Percentiles rank a stretch among this genome's conserved stretches.
phyloP scores from a whole-genome alignment of 257 asterid species.

The Solanum bukasovii region DNA sequence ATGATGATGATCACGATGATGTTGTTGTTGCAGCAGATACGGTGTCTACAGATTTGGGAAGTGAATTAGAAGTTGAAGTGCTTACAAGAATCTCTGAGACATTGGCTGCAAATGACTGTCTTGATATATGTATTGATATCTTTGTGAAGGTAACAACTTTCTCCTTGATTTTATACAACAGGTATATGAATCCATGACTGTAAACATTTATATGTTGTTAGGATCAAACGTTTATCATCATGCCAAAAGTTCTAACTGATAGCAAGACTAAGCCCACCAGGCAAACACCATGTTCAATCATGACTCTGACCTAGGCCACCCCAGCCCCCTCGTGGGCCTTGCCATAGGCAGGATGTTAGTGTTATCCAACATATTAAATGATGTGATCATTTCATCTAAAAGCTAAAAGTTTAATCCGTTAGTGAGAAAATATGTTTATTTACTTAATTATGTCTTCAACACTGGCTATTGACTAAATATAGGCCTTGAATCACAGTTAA shows the following conservation, averaged over 20 bases:
- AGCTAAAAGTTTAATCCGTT: neutral
- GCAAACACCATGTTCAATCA: neutral
- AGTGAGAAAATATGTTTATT: neutral
- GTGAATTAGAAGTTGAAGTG: conserved; percentile 47
- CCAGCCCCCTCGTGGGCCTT: neutral
- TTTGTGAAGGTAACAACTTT: conserved; percentile 46
- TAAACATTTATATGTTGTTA: neutral
- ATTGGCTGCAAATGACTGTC: conserved; percentile 57
- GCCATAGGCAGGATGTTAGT: neutral
- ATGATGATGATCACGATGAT: neutral
- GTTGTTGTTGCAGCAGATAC: neutral
- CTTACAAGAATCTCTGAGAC: conserved; percentile 48
- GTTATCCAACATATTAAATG: neutral
- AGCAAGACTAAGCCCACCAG: neutral
- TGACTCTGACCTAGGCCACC: neutral
- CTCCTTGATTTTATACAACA: neutral
- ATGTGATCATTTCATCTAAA: neutral
- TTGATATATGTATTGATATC: conserved; percentile 75
- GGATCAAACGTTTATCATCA: neutral
- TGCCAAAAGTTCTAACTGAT: neutral
- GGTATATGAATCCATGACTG: neutral
- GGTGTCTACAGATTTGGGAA: conserved; percentile 27
- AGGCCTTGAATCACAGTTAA: neutral
- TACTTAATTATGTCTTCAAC: neutral
- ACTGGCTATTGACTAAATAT: neutral